phyloP scores from a whole-genome alignment of 805 yeast species.

The Cyberlindnera mrakii region DNA sequence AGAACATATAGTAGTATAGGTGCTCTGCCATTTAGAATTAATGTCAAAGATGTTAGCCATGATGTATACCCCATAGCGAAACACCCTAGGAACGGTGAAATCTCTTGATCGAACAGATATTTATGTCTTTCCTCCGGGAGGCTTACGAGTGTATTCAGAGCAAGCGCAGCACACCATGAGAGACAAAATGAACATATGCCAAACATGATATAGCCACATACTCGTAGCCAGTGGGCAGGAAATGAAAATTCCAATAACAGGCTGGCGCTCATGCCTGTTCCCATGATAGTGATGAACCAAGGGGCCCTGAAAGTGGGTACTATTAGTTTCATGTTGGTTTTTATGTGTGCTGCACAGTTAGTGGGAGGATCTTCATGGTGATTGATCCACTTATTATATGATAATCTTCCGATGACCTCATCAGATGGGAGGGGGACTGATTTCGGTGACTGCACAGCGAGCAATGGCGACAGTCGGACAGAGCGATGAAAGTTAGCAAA shows the following conservation, averaged over 20 bases:
- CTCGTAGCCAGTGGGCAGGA: slow-evolving; percentile 49
- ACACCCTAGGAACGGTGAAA: slow-evolving; percentile 69
- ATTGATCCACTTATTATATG: too few species aligned
- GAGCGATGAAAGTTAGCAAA: too few species aligned
- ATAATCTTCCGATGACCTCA: too few species aligned
- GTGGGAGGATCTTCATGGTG: neutral
- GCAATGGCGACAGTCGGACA: too few species aligned
- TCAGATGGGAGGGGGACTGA: too few species aligned
- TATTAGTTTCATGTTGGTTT: neutral
- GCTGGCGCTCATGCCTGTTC: slow-evolving; percentile 66
- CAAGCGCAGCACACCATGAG: slow-evolving; percentile 35
- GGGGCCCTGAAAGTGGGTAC: slow-evolving; percentile 36
- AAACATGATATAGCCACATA: slow-evolving; percentile 58
- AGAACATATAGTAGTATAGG: slow-evolving; percentile 48
- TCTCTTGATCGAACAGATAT: slow-evolving; percentile 28
- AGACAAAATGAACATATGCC: slow-evolving; percentile 48
- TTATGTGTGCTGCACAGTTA: neutral
- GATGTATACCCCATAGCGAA: slow-evolving; percentile 76
- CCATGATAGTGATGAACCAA: slow-evolving; percentile 79
- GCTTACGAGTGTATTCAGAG: slow-evolving; percentile 30
- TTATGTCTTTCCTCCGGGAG: slow-evolving; percentile 25
- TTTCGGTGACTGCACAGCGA: too few species aligned
- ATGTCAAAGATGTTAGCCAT: slow-evolving; percentile 49
- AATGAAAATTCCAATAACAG: slow-evolving; percentile 64
- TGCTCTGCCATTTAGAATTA: slow-evolving; percentile 30